phyloP scores from a whole-genome alignment of 2,329 filamentous ascomycete species.

The Fusarium mexicanum region DNA sequence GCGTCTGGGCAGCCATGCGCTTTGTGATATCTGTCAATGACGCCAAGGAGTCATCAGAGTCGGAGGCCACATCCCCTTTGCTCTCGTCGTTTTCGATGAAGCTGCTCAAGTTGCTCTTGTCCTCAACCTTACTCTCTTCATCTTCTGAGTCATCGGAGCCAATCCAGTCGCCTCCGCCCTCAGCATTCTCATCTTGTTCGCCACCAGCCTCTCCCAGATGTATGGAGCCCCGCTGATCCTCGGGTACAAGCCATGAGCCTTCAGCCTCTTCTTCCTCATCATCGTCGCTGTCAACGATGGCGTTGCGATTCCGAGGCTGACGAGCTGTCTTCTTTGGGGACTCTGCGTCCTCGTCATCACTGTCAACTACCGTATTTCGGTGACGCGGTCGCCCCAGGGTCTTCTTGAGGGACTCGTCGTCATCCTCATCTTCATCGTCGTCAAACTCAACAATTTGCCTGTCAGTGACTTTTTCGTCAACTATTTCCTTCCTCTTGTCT shows the following conservation, averaged over 20 bases:
- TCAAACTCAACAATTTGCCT: conserved; percentile 25
- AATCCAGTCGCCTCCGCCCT: conserved; percentile 85
- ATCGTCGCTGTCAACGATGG: conserved; percentile 74
- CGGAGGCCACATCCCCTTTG: conserved; percentile 38
- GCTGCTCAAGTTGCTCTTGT: conserved; percentile 63
- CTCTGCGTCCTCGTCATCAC: conserved; percentile 32
- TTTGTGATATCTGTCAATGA: conserved; percentile 51
- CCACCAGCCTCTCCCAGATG: conserved; percentile 83
- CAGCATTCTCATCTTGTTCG: conserved; percentile 86
- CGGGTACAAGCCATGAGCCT: conserved; percentile 82
- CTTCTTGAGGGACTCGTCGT: conserved; percentile 32
- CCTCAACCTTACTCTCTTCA: conserved; percentile 63
- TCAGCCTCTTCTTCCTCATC: conserved; percentile 75
- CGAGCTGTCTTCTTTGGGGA: conserved; percentile 39
- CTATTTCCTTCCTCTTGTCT: conserved; percentile 23
- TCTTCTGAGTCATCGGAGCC: conserved; percentile 73
- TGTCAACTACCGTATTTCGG: conserved; percentile 27
- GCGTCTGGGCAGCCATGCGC: conserved; percentile 50
- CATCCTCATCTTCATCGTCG: conserved; percentile 39
- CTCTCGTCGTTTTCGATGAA: conserved; percentile 65
- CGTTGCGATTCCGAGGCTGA: conserved; percentile 60
- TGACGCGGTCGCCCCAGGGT: conserved; percentile 21
- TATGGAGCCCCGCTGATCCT: conserved; percentile 68
- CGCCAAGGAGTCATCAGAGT: conserved; percentile 47
- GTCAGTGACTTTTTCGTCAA: conserved; percentile 27